Percentiles rank a stretch among this genome's conserved stretches.
These are phyloP conservation scores for Geotrichum europaeum DNA, from an alignment of 1,139 yeast genomes.

Conservation along the genomic window DNA sequence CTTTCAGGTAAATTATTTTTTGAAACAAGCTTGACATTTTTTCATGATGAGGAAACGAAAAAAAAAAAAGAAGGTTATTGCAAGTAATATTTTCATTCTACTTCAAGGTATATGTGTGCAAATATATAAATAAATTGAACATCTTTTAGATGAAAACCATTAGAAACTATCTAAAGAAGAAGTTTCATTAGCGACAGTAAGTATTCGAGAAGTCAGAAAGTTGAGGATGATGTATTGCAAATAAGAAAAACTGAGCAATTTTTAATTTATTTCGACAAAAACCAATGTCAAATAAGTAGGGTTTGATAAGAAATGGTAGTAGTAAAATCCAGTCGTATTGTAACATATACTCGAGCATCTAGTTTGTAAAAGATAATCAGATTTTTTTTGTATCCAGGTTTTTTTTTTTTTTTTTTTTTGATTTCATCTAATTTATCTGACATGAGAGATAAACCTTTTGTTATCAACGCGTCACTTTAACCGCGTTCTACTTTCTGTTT, in stretches of 20 bases:
- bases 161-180: too few relatives aligned
- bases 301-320: too few relatives aligned
- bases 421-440: background rate
- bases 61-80: too few relatives aligned
- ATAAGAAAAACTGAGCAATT: too few relatives aligned
- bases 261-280: too few relatives aligned
- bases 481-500: background rate
- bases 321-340: too few relatives aligned
- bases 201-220: background rate
- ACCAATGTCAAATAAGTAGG: background rate
- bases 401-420: background rate
- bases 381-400: background rate
- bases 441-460: background rate
- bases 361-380: too few relatives aligned
- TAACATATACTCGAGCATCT: too few relatives aligned
- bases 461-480: background rate
- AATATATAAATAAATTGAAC: background rate
- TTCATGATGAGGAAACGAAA: too few relatives aligned
- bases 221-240: background rate
- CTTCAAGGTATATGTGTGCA: background rate
- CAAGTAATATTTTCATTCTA: too few relatives aligned
- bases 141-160: background rate
- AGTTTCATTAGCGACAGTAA: background rate
- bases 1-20: background rate
- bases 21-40: background rate